These are phyloP conservation scores for Elongisporangium anandrum DNA, from an alignment of 352 stramenopile species.

Conservation along the genomic window DNA sequence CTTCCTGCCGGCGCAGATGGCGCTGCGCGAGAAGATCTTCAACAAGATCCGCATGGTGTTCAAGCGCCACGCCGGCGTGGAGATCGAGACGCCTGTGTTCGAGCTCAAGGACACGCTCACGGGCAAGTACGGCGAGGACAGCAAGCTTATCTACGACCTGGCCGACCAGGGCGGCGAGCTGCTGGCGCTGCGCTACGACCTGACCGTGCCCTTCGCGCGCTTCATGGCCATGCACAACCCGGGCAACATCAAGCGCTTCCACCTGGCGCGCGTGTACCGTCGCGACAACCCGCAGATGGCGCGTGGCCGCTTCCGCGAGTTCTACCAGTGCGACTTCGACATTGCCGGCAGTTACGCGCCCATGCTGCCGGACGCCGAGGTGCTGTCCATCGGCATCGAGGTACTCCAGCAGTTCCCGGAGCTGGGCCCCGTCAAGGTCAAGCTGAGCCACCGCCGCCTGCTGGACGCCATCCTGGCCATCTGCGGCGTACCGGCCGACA, in stretches of 20 bases:
- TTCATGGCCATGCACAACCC: constrained; percentile 97
- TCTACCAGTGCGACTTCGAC: constrained; percentile 99
- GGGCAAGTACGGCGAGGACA: constrained; percentile 99
- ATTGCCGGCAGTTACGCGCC: constrained; percentile 93
- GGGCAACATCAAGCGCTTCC: constrained; percentile 98
- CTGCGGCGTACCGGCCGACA: constrained; percentile 94
- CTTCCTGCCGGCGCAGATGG: constrained; percentile 96
- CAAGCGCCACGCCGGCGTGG: constrained; percentile 96
- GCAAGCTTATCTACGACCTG: constrained; percentile 99
- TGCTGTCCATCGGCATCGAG: constrained; percentile 94
- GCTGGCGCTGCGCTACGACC: constrained; percentile 94
- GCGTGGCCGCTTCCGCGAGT: constrained; percentile 96
- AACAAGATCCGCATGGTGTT: constrained; percentile 97
- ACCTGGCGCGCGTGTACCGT: constrained; percentile 97
- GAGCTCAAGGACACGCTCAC: constrained; percentile 98
- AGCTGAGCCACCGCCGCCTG: constrained; percentile 96
- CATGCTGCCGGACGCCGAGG: constrained; percentile 97
- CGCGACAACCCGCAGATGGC: constrained; percentile 94
- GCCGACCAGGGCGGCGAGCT: constrained; percentile 97
- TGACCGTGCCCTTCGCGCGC: constrained; percentile 98
- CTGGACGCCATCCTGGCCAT: constrained; percentile 98
- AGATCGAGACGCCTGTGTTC: constrained; percentile 98
- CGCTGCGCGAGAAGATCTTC: constrained; percentile 95
- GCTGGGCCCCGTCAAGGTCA: constrained; percentile 93
- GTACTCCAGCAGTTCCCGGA: constrained; percentile 84